These are phyloP conservation scores for Diaporthe humulicola DNA, from an alignment of 2,329 filamentous ascomycete species.

Conservation along the genomic window DNA sequence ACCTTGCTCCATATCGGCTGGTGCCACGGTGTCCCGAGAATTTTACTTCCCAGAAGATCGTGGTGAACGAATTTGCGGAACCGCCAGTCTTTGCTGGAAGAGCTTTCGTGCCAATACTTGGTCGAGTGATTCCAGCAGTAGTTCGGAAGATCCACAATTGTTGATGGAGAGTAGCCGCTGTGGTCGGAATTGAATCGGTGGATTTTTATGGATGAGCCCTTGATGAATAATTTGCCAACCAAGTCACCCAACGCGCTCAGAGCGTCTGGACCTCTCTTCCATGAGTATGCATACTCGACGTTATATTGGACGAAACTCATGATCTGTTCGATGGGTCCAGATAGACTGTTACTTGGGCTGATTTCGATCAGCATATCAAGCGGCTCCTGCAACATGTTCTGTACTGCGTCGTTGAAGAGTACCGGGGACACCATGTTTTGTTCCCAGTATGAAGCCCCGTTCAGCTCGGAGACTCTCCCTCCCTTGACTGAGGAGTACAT, in stretches of 20 bases:
- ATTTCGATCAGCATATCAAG: slow-evolving; percentile 49
- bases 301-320: slow-evolving; percentile 33
- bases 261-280: slow-evolving; percentile 28
- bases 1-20: slow-evolving; percentile 39
- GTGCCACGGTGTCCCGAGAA: slow-evolving; percentile 34
- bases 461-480: slow-evolving; percentile 7
- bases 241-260: slow-evolving; percentile 17
- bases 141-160: slow-evolving; percentile 45
- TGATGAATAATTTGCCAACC: slow-evolving; percentile 10
- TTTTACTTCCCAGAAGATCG: slow-evolving; percentile 41
- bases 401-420: slow-evolving; percentile 44
- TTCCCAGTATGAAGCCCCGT: slow-evolving; percentile 44
- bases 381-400: neutral
- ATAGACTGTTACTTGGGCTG: slow-evolving; percentile 56
- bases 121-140: slow-evolving; percentile 38
- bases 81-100: slow-evolving; percentile 48
- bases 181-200: neutral
- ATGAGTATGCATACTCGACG: slow-evolving; percentile 4
- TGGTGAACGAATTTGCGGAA: slow-evolving; percentile 43
- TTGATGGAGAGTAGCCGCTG: slow-evolving; percentile 3
- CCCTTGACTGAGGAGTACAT: slow-evolving; percentile 43
- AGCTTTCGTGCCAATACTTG: slow-evolving; percentile 47
- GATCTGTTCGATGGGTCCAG: slow-evolving; percentile 54
- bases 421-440: slow-evolving; percentile 44
- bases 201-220: neutral